Conservation (phyloP, 2,329 filamentous ascomycete species). For the Zarea fungicola region DNA sequence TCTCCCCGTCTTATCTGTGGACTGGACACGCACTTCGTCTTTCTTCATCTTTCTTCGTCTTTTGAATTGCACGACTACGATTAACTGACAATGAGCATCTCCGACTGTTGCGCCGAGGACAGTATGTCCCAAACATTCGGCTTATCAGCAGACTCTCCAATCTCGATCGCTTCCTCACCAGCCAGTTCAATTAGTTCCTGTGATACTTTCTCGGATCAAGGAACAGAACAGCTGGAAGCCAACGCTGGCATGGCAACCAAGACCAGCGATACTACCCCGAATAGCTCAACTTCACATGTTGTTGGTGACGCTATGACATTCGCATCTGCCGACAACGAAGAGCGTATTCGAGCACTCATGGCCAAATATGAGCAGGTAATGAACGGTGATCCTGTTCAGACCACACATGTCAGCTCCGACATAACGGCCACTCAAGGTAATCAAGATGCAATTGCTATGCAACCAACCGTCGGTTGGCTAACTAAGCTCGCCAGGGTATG, state of each 20-base stretch:
- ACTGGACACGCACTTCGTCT: no score
- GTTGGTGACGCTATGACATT: not conserved
- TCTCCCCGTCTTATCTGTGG: not conserved
- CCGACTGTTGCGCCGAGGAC: not conserved
- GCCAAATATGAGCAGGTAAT: conserved; percentile 1
- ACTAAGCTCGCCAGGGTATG: not conserved
- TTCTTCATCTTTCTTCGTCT: not conserved
- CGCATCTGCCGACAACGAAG: not conserved
- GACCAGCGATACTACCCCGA: not conserved
- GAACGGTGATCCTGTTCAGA: not conserved
- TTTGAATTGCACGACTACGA: not conserved
- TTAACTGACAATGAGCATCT: not conserved
- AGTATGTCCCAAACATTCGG: not conserved
- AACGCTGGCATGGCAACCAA: not conserved
- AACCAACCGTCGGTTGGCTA: not conserved
- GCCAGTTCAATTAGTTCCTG: not conserved
- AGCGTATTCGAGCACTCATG: conserved; percentile 3
- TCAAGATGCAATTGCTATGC: not conserved
- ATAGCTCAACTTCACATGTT: not conserved
- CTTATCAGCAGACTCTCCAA: not conserved
- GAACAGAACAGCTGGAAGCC: not conserved
- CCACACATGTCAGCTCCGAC: not conserved
- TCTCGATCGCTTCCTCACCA: not conserved
- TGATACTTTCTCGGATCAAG: not conserved
- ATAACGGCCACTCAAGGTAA: not conserved